Conservation (phyloP, 805 yeast genomes). For the Schizosaccharomyces octosporus region DNA sequence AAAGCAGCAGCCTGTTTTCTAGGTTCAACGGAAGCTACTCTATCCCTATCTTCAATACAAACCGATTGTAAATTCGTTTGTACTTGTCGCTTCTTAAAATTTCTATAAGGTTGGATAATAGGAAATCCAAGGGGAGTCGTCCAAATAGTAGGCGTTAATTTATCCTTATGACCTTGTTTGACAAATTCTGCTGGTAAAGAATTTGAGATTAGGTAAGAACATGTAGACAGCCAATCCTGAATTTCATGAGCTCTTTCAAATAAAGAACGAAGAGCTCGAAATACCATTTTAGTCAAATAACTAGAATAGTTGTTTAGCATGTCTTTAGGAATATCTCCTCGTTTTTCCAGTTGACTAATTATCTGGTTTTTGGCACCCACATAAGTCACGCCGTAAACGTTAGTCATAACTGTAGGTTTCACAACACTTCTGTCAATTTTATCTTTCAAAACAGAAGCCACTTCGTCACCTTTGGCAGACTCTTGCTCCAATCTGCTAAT, state of each 20-base stretch:
- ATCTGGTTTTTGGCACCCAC: constrained; percentile 84
- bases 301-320: constrained; percentile 22
- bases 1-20: constrained; percentile 80
- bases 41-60: constrained; percentile 70
- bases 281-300: constrained; percentile 55
- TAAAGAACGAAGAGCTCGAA: constrained; percentile 59
- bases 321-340: constrained; percentile 25
- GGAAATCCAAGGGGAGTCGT: constrained; percentile 90
- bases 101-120: constrained; percentile 88
- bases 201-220: constrained; percentile 58
- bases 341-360: constrained; percentile 42
- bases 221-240: constrained; percentile 85
- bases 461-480: constrained; percentile 9
- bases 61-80: constrained; percentile 71
- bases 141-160: constrained; percentile 84
- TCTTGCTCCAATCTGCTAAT: constrained; percentile 25
- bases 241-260: constrained; percentile 82
- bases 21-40: constrained; percentile 56
- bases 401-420: constrained; percentile 94
- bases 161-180: constrained; percentile 17
- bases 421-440: constrained; percentile 66
- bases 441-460: constrained; percentile 25
- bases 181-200: constrained; percentile 26
- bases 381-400: constrained; percentile 88
- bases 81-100: constrained; percentile 36